Evolutionary conservation across 345 rosid genomes (phyloP), one percentile per base, ranked within the genome.

Genomic region (Orychophragmus violaceus): DNA sequence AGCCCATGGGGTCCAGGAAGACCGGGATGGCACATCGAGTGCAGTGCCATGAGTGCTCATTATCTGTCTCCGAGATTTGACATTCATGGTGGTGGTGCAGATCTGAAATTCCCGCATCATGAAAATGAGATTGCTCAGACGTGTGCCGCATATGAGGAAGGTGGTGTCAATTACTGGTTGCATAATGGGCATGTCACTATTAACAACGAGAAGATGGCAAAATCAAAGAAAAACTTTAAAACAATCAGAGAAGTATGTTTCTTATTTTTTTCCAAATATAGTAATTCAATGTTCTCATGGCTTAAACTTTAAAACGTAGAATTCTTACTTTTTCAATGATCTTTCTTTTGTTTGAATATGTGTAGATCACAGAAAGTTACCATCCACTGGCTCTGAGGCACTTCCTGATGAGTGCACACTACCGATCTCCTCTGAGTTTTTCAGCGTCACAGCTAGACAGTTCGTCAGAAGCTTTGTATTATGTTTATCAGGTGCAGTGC

Each of bases 11-110:
- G 95, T 72, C 85, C 24, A 49, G 97, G 99, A 60, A 84, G 99
- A 72, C 97, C 96, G 5, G 99, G 97, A 35, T 90, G 99, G 97
- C 97, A 94, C 69, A 94, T 94, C 19, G 99, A 94, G 77, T 91
- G 98, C 86, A 89, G 98, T 76, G 96, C 98, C n/a, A 89, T 87
- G 98, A 91, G 92, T 84, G 89, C 82, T 24, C 82, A 76, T 61
- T 85, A 84, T 78, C 81, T 89, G 50, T 75, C 89, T 23, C 71
- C 71, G 55, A 79, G 75, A 64, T 91, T 91, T 71, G 98, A 86
- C 66, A 86, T 90, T 61, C 97, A 90, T 71, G 91, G 96, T 27
- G 96, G 91, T 71, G 97, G 96, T 76, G 83, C 82, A 23, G 91
- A 88, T 82, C 78, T 83, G 69, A 80, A 82, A 11, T 90, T 87